Evolutionary conservation across 2,329 filamentous ascomycete species (phyloP).

Genomic region (Botrytis fragariae): DNA sequence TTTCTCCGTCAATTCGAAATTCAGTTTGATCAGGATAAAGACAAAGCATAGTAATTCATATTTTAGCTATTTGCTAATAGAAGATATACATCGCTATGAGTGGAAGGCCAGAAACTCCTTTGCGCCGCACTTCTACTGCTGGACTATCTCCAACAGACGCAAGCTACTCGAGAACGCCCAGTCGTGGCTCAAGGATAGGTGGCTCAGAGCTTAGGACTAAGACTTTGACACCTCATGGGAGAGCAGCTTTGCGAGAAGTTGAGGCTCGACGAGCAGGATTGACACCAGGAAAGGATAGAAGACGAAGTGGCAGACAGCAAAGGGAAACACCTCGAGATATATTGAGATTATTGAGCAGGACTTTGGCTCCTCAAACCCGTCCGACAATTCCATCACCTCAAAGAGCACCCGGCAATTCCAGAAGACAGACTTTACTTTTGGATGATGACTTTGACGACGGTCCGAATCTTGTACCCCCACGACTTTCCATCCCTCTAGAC

Average conservation of each 20-base stretch:
- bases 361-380: constrained; percentile 47
- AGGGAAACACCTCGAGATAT: constrained; percentile 55
- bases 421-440: constrained; percentile 26
- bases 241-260: constrained; percentile 57
- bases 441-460: constrained; percentile 43
- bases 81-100: constrained; percentile 29
- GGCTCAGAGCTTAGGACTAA: constrained; percentile 33
- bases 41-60: not conserved
- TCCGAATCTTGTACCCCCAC: constrained; percentile 49
- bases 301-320: constrained; percentile 56
- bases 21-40: too few relatives aligned
- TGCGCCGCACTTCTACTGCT: constrained; percentile 35
- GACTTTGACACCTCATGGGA: constrained; percentile 55
- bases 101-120: constrained; percentile 36
- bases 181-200: constrained; percentile 23
- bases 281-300: constrained; percentile 57
- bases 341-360: constrained; percentile 53
- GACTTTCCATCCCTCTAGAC: constrained; percentile 54
- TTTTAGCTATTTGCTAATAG: not conserved
- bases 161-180: constrained; percentile 33
- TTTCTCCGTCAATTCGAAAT: not conserved
- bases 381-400: constrained; percentile 36
- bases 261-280: constrained; percentile 59
- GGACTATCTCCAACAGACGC: constrained; percentile 32
- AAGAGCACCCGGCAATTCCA: constrained; percentile 19